Base-by-base conservation (phyloP, 1,139 yeast genomes). In the Zygosaccharomyces sapae region DNA sequence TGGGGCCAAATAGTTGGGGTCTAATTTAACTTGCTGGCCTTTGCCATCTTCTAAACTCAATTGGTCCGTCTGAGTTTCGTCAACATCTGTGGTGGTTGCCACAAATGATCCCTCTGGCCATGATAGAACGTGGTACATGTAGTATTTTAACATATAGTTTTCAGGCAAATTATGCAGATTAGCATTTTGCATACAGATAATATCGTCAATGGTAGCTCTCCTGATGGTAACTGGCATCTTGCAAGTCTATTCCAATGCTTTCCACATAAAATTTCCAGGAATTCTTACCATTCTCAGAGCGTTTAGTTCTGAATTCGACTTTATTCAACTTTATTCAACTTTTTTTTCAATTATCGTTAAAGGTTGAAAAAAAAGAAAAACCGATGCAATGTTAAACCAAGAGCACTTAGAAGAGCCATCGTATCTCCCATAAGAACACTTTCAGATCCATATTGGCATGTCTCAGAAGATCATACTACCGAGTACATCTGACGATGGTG, bases 61-160 rank as follows among this genome's bases (percentile, higher is more conserved):
- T 25, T 65, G 70, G 4, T 61, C 68, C 30, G 62, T 68, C 20
- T 67, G 69, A 20, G 70, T 74, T 22, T 62, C 65, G 10, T 68
- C 65, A 12, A 69, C 59, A 45, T 73, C 77, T 2, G 77, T 81
- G 1, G 94, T 86, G 1, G 94, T 84, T 20, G 98, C 98, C 31
- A 92, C 98, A 71, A 83, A 92, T 43, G 96, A 87, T 5, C 95
- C 95, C 66, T 92, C 96, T 1, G 99, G 98, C 98, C 98, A 92
- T 37, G 97, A 84, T 48, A 90, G 72, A 16, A 89, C 78, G 67
- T 92, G 99, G 67, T 92, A 92, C 77, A 94, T 78, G 68, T 90
- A 92, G 69, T 90, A 92, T 69, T 90, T 90, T 69, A 90, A 73
- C 56, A 86, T 85, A 65, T 92, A 92, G 69, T 92, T 92, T 67